These are phyloP conservation scores for Backusella psychrophila DNA, from an alignment of 192 early-diverging fungal species.

Conservation along the genomic window DNA sequence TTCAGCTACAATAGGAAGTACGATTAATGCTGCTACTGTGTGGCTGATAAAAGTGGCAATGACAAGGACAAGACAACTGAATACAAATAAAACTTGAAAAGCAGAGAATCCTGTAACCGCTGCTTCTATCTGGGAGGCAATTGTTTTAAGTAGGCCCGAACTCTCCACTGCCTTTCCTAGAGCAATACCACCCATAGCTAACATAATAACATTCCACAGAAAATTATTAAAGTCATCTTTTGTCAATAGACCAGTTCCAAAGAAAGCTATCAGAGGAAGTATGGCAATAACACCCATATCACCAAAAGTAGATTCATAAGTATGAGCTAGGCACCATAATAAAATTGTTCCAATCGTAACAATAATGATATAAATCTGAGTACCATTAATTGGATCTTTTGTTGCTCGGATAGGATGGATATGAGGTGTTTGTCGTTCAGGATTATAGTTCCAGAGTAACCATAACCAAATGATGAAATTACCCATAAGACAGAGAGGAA, in stretches of 20 bases:
- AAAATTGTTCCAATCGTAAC: conserved; percentile 76
- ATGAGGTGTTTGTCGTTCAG: conserved; percentile 54
- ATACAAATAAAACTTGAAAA: conserved; percentile 72
- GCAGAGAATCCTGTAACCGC: conserved; percentile 63
- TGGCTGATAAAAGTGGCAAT: conserved; percentile 93
- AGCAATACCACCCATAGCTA: conserved; percentile 95
- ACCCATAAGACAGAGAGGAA: conserved; percentile 81
- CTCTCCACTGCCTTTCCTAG: conserved; percentile 90
- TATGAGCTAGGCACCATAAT: conserved; percentile 87
- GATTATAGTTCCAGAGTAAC: conserved; percentile 75
- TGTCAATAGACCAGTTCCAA: conserved; percentile 85
- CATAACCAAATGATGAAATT: conserved; percentile 82
- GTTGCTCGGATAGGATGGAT: conserved; percentile 58
- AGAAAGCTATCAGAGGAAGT: conserved; percentile 86
- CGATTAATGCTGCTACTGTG: conserved; percentile 93
- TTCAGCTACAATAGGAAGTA: conserved; percentile 88
- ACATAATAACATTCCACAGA: conserved; percentile 86
- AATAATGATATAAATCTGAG: conserved; percentile 75
- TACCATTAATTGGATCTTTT: conserved; percentile 45
- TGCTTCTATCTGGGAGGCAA: conserved; percentile 66
- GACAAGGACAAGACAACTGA: conserved; percentile 76
- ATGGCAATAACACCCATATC: conserved; percentile 97
- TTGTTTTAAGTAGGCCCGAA: conserved; percentile 76
- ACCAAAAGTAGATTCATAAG: conserved; percentile 72
- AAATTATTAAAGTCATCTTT: conserved; percentile 98